A percentile compares a stretch with the other conserved stretches of the same genome.
Evolutionary conservation across 1,139 yeast species (phyloP).

Genomic region (Geotrichum aggregatum): DNA sequence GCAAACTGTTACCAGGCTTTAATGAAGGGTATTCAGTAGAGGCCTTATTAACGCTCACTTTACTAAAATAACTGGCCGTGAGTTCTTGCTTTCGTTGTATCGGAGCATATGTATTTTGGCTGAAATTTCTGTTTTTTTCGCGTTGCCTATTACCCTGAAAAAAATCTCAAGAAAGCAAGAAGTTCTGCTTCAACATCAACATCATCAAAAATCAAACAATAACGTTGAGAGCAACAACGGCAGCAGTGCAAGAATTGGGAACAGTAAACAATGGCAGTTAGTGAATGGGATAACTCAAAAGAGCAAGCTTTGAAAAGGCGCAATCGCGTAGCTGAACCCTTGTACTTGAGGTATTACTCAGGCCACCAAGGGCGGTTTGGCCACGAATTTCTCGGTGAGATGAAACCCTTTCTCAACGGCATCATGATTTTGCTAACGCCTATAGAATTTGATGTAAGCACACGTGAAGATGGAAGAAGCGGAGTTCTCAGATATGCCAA

Average conservation of each 20-base stretch:
- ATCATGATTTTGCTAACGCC: background rate
- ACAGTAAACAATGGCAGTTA: background rate
- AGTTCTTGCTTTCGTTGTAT: too few species aligned
- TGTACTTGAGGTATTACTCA: conserved; percentile 43
- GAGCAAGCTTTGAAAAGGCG: background rate
- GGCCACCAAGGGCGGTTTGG: conserved; percentile 47
- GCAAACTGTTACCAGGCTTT: too few species aligned
- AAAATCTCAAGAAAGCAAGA: background rate
- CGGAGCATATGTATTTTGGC: background rate
- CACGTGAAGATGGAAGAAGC: conserved; percentile 35
- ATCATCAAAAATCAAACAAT: conserved; percentile 44
- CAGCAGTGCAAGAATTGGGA: conserved; percentile 35
- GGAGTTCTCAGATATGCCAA: conserved; percentile 45
- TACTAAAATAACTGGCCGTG: too few species aligned
- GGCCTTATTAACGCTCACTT: too few species aligned
- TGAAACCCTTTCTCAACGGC: background rate
- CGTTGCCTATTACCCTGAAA: background rate
- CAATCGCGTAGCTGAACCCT: conserved; percentile 29
- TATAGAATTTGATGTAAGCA: conserved; percentile 42
- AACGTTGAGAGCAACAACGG: too few species aligned
- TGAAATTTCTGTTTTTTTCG: too few species aligned
- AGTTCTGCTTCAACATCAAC: conserved; percentile 91
- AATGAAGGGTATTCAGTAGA: too few species aligned
- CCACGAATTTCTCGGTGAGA: conserved; percentile 43
- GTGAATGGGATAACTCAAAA: background rate